These are phyloP conservation scores for Cladosporium halotolerans DNA, from an alignment of 2,329 filamentous ascomycete species.

Conservation along the genomic window DNA sequence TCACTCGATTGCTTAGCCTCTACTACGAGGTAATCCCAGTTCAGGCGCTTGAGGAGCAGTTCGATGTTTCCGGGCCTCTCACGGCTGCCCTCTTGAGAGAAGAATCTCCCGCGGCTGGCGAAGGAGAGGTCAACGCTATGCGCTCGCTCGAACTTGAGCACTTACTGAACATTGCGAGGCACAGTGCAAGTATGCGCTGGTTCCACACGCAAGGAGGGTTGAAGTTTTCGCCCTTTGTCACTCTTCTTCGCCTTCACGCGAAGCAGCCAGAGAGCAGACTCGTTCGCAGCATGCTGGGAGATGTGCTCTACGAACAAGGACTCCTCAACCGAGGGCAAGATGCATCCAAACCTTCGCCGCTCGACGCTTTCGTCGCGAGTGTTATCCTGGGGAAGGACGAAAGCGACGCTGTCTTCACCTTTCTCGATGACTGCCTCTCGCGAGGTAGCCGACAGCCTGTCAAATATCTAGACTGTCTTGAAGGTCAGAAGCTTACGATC, in stretches of 20 bases:
- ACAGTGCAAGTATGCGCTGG: constrained; percentile 83
- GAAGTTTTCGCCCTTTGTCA: constrained; percentile 63
- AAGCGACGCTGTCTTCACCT: constrained; percentile 51
- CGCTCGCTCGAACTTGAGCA: constrained; percentile 71
- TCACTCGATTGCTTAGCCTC: constrained; percentile 70
- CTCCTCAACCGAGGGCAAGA: constrained; percentile 47
- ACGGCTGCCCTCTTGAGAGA: constrained; percentile 55
- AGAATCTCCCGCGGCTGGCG: constrained; percentile 36
- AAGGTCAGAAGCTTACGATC: constrained; percentile 28
- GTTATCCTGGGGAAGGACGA: constrained; percentile 20
- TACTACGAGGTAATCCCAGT: constrained; percentile 81
- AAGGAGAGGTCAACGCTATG: constrained; percentile 40
- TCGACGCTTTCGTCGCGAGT: constrained; percentile 44
- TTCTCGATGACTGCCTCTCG: constrained; percentile 76
- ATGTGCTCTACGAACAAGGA: constrained; percentile 59
- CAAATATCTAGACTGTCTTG: constrained; percentile 71
- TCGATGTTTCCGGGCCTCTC: constrained; percentile 77
- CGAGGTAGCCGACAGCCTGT: constrained; percentile 71
- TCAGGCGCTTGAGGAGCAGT: constrained; percentile 72
- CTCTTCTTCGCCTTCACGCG: constrained; percentile 56
- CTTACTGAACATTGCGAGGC: constrained; percentile 70
- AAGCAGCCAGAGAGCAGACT: constrained; percentile 36
- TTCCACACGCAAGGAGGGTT: constrained; percentile 66
- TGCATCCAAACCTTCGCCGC: constrained; percentile 29
- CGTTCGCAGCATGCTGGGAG: constrained; percentile 19